Percentiles rank a stretch among this genome's conserved stretches.
Conservation (phyloP, 1,284 basidiomycete genomes). For the Puccinia hordei region DNA sequence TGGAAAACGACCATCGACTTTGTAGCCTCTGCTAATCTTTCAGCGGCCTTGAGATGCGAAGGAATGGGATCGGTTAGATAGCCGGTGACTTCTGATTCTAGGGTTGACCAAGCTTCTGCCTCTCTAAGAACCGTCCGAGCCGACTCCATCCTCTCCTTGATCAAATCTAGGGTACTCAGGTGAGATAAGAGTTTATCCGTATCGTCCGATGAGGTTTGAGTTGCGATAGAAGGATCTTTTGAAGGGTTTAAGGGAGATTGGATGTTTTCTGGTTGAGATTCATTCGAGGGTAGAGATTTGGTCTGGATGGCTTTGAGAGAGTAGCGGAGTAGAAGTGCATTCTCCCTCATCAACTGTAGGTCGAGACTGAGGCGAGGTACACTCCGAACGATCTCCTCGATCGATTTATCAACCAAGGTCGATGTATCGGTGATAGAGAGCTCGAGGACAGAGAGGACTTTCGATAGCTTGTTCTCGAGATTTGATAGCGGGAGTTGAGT, state of each 20-base stretch:
- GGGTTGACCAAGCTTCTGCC: constrained; percentile 88
- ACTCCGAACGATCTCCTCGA: constrained; percentile 82
- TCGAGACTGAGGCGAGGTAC: constrained; percentile 87
- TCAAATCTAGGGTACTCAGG: constrained; percentile 74
- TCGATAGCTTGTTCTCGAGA: constrained; percentile 72
- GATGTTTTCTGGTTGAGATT: constrained; percentile 7
- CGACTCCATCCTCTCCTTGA: constrained; percentile 81
- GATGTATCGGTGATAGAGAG: constrained; percentile 83
- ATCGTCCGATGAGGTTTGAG: constrained; percentile 49
- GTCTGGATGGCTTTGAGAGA: constrained; percentile 66
- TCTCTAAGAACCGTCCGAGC: constrained; percentile 81
- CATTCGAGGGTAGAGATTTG: constrained; percentile 60
- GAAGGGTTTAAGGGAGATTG: not conserved
- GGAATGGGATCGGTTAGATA: constrained; percentile 70
- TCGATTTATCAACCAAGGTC: constrained; percentile 75
- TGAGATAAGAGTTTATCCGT: constrained; percentile 66
- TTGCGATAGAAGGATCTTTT: constrained; percentile 59
- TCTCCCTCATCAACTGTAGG: constrained; percentile 90
- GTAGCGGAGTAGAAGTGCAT: constrained; percentile 72
- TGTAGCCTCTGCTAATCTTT: constrained; percentile 79
- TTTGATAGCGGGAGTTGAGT: constrained; percentile 63
- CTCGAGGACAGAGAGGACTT: constrained; percentile 74
- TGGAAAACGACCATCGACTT: constrained; percentile 85
- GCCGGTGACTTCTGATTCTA: constrained; percentile 84
- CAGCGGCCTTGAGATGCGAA: constrained; percentile 79